These are phyloP conservation scores for Skeletonema tropicum DNA, from an alignment of 108 stramenopile species.

Conservation along the genomic window DNA sequence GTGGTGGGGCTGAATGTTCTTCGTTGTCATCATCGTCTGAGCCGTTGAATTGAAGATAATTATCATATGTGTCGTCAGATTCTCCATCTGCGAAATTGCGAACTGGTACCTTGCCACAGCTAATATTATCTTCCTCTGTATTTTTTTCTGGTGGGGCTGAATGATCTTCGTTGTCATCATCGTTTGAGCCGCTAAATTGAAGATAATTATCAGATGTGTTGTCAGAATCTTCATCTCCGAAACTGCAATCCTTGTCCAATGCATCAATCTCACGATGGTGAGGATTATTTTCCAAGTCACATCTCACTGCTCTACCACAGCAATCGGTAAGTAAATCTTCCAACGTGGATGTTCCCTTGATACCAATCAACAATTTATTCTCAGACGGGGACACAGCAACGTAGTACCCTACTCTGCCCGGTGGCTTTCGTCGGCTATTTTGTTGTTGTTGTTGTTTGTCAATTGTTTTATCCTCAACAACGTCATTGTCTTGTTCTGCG, in stretches of 20 bases:
- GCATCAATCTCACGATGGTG: conserved; percentile 6
- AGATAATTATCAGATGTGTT: neutral
- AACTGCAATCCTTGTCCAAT: neutral
- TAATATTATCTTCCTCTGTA: neutral
- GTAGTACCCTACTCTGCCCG: conserved; percentile 68
- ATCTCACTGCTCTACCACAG: conserved; percentile 57
- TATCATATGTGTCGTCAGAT: neutral
- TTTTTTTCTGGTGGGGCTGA: neutral
- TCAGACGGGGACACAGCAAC: conserved; percentile 55
- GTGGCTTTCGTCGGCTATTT: conserved; percentile 41
- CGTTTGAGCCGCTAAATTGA: neutral
- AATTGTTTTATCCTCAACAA: neutral
- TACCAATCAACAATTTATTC: conserved; percentile 55
- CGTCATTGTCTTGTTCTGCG: neutral
- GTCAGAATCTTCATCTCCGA: neutral
- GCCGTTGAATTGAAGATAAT: neutral
- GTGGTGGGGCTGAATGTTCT: neutral
- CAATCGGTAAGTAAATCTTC: conserved; percentile 79
- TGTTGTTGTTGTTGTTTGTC: neutral
- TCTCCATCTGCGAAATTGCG: neutral
- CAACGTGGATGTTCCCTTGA: conserved; percentile 75
- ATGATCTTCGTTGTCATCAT: neutral
- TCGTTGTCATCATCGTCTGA: neutral
- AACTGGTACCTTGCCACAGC: too few species aligned
- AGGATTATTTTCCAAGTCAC: conserved; percentile 48